Percentiles rank a stretch among this genome's conserved stretches.
These are phyloP conservation scores for Penicillium coffeae DNA, from an alignment of 495 filamentous ascomycete genomes.

Conservation along the genomic window DNA sequence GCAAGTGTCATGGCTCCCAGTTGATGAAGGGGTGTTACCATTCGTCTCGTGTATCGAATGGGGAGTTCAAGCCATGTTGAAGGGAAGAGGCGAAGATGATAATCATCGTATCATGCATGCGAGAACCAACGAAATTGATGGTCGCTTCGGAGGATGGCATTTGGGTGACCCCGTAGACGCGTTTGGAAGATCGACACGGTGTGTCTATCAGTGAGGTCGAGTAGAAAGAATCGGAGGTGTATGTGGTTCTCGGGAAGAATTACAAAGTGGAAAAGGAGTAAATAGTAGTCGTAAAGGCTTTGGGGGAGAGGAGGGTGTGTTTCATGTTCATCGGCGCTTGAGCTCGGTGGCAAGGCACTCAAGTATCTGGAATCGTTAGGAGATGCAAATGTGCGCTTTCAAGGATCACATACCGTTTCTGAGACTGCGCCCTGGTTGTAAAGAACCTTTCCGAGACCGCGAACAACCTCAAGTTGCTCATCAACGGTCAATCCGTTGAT, in stretches of 20 bases:
- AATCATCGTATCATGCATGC: slow-evolving; percentile 8
- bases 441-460: slow-evolving; percentile 77
- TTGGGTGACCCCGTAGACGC: background rate
- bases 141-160: slow-evolving; percentile 3
- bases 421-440: slow-evolving; percentile 74
- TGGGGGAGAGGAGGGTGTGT: slow-evolving; percentile 3
- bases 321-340: slow-evolving; percentile 31
- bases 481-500: slow-evolving; percentile 79
- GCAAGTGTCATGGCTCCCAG: slow-evolving; percentile 1
- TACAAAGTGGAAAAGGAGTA: slow-evolving; percentile 11
- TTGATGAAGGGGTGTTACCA: background rate
- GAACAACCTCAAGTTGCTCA: slow-evolving; percentile 86
- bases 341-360: slow-evolving; percentile 42
- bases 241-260: slow-evolving; percentile 9
- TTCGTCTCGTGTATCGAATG: background rate
- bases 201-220: background rate
- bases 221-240: slow-evolving; percentile 7
- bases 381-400: background rate
- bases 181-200: background rate
- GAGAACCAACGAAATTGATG: slow-evolving; percentile 5
- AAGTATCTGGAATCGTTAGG: slow-evolving; percentile 33
- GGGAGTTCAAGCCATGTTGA: slow-evolving; percentile 12
- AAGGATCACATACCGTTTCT: slow-evolving; percentile 51
- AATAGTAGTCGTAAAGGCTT: slow-evolving; percentile 25
- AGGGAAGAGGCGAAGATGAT: slow-evolving; percentile 10